Percentiles rank a stretch among this genome's conserved stretches.
Conservation (phyloP, 1,139 yeast genomes). For the Debaryomyces psychrophilus region DNA sequence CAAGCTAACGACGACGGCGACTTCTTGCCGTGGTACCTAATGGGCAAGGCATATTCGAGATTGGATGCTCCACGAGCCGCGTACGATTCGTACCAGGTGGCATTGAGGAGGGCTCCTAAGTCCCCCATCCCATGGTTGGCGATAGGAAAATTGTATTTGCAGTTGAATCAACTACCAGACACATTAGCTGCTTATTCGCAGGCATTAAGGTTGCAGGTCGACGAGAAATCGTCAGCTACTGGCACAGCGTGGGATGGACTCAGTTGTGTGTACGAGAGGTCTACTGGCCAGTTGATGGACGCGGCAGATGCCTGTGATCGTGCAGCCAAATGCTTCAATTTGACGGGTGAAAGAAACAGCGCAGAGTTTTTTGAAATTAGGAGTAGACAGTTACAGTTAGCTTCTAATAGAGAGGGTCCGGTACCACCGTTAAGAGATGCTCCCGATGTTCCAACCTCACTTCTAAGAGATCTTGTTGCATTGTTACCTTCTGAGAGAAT, state of each 20-base stretch:
- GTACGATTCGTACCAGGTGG: constrained; percentile 60
- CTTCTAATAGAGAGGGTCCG: constrained; percentile 47
- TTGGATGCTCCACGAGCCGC: constrained; percentile 53
- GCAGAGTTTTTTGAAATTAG: constrained; percentile 47
- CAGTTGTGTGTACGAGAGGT: constrained; percentile 64
- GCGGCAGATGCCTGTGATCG: constrained; percentile 62
- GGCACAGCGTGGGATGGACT: constrained; percentile 71
- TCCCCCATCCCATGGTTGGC: constrained; percentile 68
- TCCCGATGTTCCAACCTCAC: constrained; percentile 51
- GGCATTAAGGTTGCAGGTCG: constrained; percentile 56
- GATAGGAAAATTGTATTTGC: constrained; percentile 62
- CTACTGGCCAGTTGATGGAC: constrained; percentile 61
- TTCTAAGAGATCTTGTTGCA: constrained; percentile 52
- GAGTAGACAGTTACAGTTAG: constrained; percentile 42
- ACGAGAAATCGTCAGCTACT: constrained; percentile 51
- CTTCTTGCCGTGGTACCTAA: constrained; percentile 60
- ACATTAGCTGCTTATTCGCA: constrained; percentile 70
- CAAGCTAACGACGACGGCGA: constrained; percentile 37
- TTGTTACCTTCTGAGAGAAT: constrained; percentile 46
- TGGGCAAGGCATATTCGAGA: constrained; percentile 55
- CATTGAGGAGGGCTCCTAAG: constrained; percentile 56
- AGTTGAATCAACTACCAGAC: constrained; percentile 62
- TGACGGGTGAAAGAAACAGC: constrained; percentile 49
- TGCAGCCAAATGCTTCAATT: constrained; percentile 52
- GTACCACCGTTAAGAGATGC: constrained; percentile 50